Base-by-base conservation (phyloP, 2,329 filamentous ascomycete species). In the Zelopaecilomyces penicillatus region DNA sequence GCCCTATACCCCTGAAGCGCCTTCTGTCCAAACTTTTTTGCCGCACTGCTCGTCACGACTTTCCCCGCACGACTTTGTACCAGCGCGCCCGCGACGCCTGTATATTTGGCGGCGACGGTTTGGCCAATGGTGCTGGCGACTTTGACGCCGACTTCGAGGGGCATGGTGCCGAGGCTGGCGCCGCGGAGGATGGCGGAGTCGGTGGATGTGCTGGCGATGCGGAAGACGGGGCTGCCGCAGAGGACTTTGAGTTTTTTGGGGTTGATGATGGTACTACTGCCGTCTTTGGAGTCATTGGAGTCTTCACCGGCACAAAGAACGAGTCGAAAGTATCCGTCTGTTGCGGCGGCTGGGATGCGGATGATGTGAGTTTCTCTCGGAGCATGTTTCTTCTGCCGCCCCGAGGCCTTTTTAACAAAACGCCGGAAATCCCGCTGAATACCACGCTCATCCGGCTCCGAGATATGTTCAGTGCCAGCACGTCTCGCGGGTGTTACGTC, bases 281-380 rank as follows among this genome's bases (percentile, higher is more conserved):
- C 19, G 19, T 19, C 19, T 39, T 42, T 48, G 19, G 43, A 35
- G 0, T 43, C 19, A 51, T 74, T 76, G 10, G 51, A 52, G 3
- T 56, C 53, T 2, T 53, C 48, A 0, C 64, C 75, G 1, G 68
- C 61, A 49, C 80, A 85, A 6, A 87, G 65, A 0, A 85, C 75
- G 4, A 87, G 65, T 8, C 82, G 77, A 44, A 85, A 81, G 55
- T 87, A 87, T 0, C 83, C 83, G 57, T 87, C 83, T 0, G 68
- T 68, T 0, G 78, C 78, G 0, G 75, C 68, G 0, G 76, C 76
- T 0, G 83, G 83, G 37, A 87, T 80, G 4, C 82, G 72, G 5
- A 85, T 65, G 2, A 86, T 66, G 29, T 76, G 74, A 0, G 83
- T 86, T 58, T 85, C 80, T 2, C 81, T 69, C 0, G 79, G 61